Evolutionary conservation across 2,329 filamentous ascomycete genomes (phyloP), one percentile per base, ranked within the genome.

Genomic region (Pseudogymnoascus sp.): DNA sequence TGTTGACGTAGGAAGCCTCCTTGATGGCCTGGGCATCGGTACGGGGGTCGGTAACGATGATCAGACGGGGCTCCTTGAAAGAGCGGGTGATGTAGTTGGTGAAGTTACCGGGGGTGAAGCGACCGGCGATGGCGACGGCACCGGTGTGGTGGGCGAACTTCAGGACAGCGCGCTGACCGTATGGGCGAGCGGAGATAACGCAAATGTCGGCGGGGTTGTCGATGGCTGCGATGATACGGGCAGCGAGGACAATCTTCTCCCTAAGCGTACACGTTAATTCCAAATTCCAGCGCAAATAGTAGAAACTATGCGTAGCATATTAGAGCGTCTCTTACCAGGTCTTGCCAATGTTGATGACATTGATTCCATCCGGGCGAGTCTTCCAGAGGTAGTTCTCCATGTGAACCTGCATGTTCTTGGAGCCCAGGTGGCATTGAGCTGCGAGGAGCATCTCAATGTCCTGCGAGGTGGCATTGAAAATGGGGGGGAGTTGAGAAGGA

Each of bases 71-170:
- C 86, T 99, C 94, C 89, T 97, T 97, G 92, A 99, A 99, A 70
- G 94, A 97, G 77, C 94, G 93, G 81, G 95, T 99, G 89, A 99
- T 99, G 90, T 99, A 99, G 88, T 99, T 99, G 86, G 94, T 99
- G 89, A 99, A 99, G 82, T 93, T 96, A 90, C 94, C 94, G 79
- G 94, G 94, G 77, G 94, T 99, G 90, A 99, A 99, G 79, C 94
- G 94, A 84, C 94, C 94, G 75, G 94, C 95, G 76, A 99, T 99
- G 80, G 94, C 90, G 75, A 92, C 90, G 75, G 95, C 92, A 78
- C 94, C 94, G 71, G 94, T 99, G 89, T 99, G 94, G 69, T 92
- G 84, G 75, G 94, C 94, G 84, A 99, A 99, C 89, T 99, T 99
- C 79, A 99, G 90, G 77, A 99, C 95, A 74, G 94, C 93, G 83